Conservation (phyloP, 2,329 filamentous ascomycete species). For the Exserohilum rostratum region DNA sequence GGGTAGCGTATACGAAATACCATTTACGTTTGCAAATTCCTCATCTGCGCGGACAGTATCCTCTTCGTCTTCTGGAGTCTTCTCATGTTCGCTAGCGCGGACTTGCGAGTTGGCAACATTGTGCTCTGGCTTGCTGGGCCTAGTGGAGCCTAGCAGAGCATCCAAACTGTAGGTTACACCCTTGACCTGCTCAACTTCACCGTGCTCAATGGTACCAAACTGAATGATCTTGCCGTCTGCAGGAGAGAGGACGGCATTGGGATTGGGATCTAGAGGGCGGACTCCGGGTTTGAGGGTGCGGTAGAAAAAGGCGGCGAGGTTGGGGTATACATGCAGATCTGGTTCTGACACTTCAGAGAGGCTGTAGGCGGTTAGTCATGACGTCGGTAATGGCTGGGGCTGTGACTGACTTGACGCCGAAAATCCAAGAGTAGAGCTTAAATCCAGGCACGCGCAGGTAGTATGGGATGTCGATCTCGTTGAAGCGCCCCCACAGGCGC, state of each 20-base stretch:
- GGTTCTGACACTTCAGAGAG: slow-evolving; percentile 85
- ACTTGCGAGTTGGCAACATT: slow-evolving; percentile 30
- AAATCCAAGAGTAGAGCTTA: slow-evolving; percentile 87
- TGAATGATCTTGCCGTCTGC: slow-evolving; percentile 91
- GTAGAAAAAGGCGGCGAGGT: slow-evolving; percentile 97
- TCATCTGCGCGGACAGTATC: slow-evolving; percentile 80
- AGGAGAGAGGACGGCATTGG: slow-evolving; percentile 81
- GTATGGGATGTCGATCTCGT: slow-evolving; percentile 86
- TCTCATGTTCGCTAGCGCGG: slow-evolving; percentile 35
- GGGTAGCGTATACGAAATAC: slow-evolving; percentile 92
- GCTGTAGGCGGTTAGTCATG: slow-evolving; percentile 51
- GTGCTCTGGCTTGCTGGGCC: slow-evolving; percentile 53
- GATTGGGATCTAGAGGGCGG: slow-evolving; percentile 81
- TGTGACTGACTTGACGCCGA: slow-evolving; percentile 73
- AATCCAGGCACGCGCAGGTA: slow-evolving; percentile 88
- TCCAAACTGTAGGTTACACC: slow-evolving; percentile 98
- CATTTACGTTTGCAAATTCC: slow-evolving; percentile 92
- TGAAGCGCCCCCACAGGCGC: slow-evolving; percentile 87
- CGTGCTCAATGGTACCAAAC: slow-evolving; percentile 88
- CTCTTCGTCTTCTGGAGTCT: slow-evolving; percentile 52
- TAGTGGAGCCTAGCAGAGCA: slow-evolving; percentile 73
- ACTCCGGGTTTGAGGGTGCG: slow-evolving; percentile 87
- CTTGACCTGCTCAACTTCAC: slow-evolving; percentile 98
- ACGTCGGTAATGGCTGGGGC: slow-evolving; percentile 44
- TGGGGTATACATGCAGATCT: slow-evolving; percentile 88